phyloP scores from a whole-genome alignment of 129 eudicot species.

The Flaveria linearis region DNA sequence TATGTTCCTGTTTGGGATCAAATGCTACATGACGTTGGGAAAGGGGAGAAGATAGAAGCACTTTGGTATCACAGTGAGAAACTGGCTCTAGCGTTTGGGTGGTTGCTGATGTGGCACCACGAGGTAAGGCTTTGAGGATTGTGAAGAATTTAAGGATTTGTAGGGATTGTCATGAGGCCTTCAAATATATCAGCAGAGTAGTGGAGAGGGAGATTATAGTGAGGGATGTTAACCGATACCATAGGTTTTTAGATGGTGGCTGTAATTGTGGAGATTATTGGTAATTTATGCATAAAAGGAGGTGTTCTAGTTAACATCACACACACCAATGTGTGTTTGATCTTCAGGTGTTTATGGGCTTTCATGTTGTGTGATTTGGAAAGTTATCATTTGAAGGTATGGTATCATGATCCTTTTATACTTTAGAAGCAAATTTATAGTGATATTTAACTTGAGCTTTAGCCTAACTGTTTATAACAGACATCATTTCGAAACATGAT shows the following conservation, averaged over 20 bases:
- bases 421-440: too few relatives aligned
- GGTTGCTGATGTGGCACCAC: conserved; percentile 62
- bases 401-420: not conserved
- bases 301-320: not conserved
- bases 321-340: not conserved
- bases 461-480: too few relatives aligned
- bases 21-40: conserved; percentile 60
- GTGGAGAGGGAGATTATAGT: conserved; percentile 73
- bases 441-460: too few relatives aligned
- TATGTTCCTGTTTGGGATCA: conserved; percentile 64
- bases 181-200: conserved; percentile 65
- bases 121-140: conserved; percentile 78
- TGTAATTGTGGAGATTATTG: conserved; percentile 83
- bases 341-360: not conserved
- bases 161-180: conserved; percentile 86
- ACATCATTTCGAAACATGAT: too few relatives aligned
- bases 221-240: conserved; percentile 82
- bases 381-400: not conserved
- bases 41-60: conserved; percentile 54
- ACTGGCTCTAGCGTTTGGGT: conserved; percentile 77
- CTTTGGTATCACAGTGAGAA: conserved; percentile 83
- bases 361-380: not conserved
- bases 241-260: conserved; percentile 63
- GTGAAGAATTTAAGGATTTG: conserved; percentile 83
- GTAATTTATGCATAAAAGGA: conserved; percentile 32